phyloP scores from a whole-genome alignment of 2,329 filamentous ascomycete genomes.

The Triangularia verruculosa region DNA sequence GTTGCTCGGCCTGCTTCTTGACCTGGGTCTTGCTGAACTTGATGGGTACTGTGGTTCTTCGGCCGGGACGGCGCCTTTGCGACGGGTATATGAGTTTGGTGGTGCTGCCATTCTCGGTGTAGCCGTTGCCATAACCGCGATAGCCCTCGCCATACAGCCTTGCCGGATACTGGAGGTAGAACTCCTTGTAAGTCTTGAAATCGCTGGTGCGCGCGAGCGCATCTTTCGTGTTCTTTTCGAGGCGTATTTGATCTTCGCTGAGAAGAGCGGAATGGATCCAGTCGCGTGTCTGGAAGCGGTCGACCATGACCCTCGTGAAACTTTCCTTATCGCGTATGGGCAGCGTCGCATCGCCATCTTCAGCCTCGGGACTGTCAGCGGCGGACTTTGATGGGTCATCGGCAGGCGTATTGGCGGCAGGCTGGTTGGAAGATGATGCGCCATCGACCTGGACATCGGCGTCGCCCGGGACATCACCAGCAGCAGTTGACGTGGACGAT shows the following conservation, averaged over 20 bases:
- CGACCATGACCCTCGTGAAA: slow-evolving; percentile 52
- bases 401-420: slow-evolving; percentile 5
- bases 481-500: slow-evolving; percentile 24
- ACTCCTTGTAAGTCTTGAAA: slow-evolving; percentile 61
- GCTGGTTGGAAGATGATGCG: slow-evolving; percentile 15
- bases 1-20: slow-evolving; percentile 79
- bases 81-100: slow-evolving; percentile 75
- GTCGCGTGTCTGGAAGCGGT: slow-evolving; percentile 54
- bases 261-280: slow-evolving; percentile 53
- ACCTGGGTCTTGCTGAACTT: slow-evolving; percentile 77
- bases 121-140: slow-evolving; percentile 82
- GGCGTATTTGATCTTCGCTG: slow-evolving; percentile 49
- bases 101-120: slow-evolving; percentile 68
- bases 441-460: slow-evolving; percentile 13
- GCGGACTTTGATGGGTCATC: slow-evolving; percentile 10
- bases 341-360: slow-evolving; percentile 14
- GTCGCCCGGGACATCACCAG: slow-evolving; percentile 8
- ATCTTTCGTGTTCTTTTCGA: slow-evolving; percentile 56
- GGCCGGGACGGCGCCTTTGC: slow-evolving; percentile 72
- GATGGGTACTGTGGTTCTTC: slow-evolving; percentile 68
- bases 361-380: slow-evolving; percentile 27
- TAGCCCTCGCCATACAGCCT: slow-evolving; percentile 73
- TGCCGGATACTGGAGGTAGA: slow-evolving; percentile 53
- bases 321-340: slow-evolving; percentile 52
- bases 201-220: slow-evolving; percentile 68